Evolutionary conservation across 495 filamentous ascomycete genomes (phyloP).

Genomic region (Trypethelium eluteriae): DNA sequence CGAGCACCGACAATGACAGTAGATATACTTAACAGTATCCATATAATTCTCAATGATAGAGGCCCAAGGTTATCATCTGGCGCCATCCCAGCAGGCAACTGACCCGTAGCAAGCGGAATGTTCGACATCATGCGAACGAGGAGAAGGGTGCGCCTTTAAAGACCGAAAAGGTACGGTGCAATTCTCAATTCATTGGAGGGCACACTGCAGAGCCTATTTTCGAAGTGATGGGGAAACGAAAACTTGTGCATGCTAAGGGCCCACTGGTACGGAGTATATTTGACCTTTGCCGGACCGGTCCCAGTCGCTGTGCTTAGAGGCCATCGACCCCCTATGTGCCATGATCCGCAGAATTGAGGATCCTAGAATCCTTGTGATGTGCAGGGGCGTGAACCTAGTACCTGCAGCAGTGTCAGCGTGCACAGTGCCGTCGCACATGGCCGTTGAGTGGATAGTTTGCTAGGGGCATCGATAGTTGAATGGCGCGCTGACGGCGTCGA

Average conservation of each 20-base stretch:
- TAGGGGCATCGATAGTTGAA: background rate
- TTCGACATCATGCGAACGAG: background rate
- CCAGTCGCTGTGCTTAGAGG: conserved; percentile 7
- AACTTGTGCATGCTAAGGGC: background rate
- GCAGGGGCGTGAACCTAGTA: conserved; percentile 4
- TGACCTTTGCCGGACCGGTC: conserved; percentile 41
- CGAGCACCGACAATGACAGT: conserved; percentile 13
- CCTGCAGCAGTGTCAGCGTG: conserved; percentile 7
- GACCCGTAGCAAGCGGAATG: background rate
- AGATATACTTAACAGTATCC: conserved; percentile 15
- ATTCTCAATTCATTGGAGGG: background rate
- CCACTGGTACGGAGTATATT: background rate
- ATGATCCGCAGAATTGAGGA: background rate
- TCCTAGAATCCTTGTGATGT: background rate
- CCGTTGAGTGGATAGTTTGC: background rate
- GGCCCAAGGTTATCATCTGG: conserved; percentile 11
- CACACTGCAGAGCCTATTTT: background rate
- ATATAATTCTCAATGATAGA: conserved; percentile 11
- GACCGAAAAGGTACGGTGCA: background rate
- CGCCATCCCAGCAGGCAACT: background rate
- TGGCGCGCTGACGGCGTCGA: too few species aligned
- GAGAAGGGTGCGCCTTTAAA: background rate
- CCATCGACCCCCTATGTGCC: background rate
- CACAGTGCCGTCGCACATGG: conserved; percentile 1
- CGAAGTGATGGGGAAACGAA: background rate